Evolutionary conservation across 2,329 filamentous ascomycete genomes (phyloP).

Genomic region (Sphaerulina vaccinii): DNA sequence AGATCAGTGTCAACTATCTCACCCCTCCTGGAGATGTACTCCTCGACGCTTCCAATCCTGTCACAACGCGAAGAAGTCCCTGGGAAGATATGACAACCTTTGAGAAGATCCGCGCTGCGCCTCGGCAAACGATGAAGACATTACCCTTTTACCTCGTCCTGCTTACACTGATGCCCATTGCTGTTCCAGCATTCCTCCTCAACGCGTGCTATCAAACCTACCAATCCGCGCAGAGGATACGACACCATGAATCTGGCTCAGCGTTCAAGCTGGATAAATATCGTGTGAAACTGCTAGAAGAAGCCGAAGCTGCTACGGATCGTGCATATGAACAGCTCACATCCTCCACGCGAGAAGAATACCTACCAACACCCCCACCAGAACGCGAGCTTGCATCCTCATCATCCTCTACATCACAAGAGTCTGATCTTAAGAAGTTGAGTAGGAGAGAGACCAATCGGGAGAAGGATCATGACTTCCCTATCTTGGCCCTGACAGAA

Average conservation of each 20-base stretch:
- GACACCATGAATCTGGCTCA: slow-evolving; percentile 64
- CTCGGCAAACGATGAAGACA: slow-evolving; percentile 47
- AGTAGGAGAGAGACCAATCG: slow-evolving; percentile 27
- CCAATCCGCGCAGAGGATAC: slow-evolving; percentile 71
- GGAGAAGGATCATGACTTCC: slow-evolving; percentile 42
- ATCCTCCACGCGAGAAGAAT: slow-evolving; percentile 65
- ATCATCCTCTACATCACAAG: slow-evolving; percentile 21
- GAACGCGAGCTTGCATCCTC: slow-evolving; percentile 30
- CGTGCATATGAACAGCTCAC: slow-evolving; percentile 73
- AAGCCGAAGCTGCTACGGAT: slow-evolving; percentile 73
- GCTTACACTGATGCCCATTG: slow-evolving; percentile 70
- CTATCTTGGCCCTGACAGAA: slow-evolving; percentile 73
- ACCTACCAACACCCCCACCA: slow-evolving; percentile 55
- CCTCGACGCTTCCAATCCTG: slow-evolving; percentile 65
- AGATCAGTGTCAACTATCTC: slow-evolving; percentile 70
- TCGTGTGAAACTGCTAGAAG: slow-evolving; percentile 71
- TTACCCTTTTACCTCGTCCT: slow-evolving; percentile 66
- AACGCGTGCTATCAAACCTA: slow-evolving; percentile 76
- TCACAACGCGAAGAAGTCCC: slow-evolving; percentile 44
- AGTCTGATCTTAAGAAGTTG: not conserved
- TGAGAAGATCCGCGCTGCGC: slow-evolving; percentile 22
- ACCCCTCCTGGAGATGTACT: slow-evolving; percentile 69
- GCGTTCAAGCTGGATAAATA: slow-evolving; percentile 70
- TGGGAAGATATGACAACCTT: slow-evolving; percentile 22
- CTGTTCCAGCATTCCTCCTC: slow-evolving; percentile 66